phyloP scores from a whole-genome alignment of 1,284 basidiomycete genomes.

The Cryptococcus neoformans region DNA sequence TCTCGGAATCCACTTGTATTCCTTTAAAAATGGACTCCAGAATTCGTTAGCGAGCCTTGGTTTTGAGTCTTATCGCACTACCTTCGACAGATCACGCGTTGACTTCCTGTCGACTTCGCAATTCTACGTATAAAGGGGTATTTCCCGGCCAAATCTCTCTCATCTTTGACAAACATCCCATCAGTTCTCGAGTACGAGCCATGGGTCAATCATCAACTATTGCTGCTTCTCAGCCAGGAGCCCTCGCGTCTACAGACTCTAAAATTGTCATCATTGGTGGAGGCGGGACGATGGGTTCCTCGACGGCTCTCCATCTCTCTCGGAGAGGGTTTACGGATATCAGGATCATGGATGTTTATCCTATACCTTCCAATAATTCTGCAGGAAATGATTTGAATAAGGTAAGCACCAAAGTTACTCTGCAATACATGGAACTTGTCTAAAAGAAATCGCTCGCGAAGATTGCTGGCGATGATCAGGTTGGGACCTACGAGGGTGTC shows the following conservation, averaged over 20 bases:
- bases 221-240: not conserved
- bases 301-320: conserved; percentile 43
- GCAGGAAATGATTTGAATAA: conserved; percentile 48
- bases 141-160: too few relatives aligned
- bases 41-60: too few relatives aligned
- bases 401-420: conserved; percentile 19
- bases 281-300: conserved; percentile 44
- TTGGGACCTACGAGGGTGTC: conserved; percentile 8
- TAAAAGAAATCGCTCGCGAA: not conserved
- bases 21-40: too few relatives aligned
- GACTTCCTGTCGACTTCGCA: too few relatives aligned
- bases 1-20: too few relatives aligned
- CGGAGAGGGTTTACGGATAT: conserved; percentile 41
- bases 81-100: too few relatives aligned
- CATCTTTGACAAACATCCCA: too few relatives aligned
- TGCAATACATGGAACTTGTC: not conserved
- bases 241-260: conserved; percentile 1
- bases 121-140: too few relatives aligned
- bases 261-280: conserved; percentile 42
- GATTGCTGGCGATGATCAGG: conserved; percentile 10
- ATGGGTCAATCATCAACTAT: not conserved
- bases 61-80: too few relatives aligned
- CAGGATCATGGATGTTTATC: conserved; percentile 37
- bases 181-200: not conserved
- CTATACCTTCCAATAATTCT: conserved; percentile 34